Evolutionary conservation across 1,284 basidiomycete genomes (phyloP), one percentile per base, ranked within the genome.

Genomic region (Boletellus deceptivus): DNA sequence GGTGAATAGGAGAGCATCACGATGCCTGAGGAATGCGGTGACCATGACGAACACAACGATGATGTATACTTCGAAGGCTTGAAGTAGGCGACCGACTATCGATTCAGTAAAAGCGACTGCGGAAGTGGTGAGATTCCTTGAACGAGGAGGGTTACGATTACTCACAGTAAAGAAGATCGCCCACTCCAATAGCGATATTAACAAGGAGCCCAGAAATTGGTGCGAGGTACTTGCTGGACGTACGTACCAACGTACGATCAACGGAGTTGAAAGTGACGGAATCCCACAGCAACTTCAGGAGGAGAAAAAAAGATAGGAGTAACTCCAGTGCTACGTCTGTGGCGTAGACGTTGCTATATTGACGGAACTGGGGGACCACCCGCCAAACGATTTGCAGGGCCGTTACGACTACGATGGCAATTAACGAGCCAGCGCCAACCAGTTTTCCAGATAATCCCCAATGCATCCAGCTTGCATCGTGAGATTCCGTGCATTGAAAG

Each of bases 31-130:
- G 62, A 87, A 82, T 27, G 75, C 69, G 31, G 69, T 63, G 38
- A 85, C 71, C 52, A 85, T 75, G 53, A 77, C 68, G 60, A 77
- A 80, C 20, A 88, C 69, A 47, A 86, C 72, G 36, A 84, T 64
- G 40, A 83, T 73, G 60, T 84, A 89, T n/a, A 84, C 55, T 59
- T 86, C 83, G 41, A 83, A 66, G 16, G 81, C 82, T 58, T 84
- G 81, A 50, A 90, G 73, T 58, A 89, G 80, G 38, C 84, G 81
- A n/a, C 86, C 88, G 5, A 86, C 69, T 8, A 76, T 74, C 10
- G 80, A 80, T 65, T 89, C 87, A 2, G 86, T 79, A 60, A 89
- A 88, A 50, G 74, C 69, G 61, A 84, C 86, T 89, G 54, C 8
- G 27, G 27, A 52, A 48, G 34, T 35, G 49, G 35, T 62, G 20